phyloP scores from a whole-genome alignment of 2,329 filamentous ascomycete species.

The Neofusicoccum sp. region DNA sequence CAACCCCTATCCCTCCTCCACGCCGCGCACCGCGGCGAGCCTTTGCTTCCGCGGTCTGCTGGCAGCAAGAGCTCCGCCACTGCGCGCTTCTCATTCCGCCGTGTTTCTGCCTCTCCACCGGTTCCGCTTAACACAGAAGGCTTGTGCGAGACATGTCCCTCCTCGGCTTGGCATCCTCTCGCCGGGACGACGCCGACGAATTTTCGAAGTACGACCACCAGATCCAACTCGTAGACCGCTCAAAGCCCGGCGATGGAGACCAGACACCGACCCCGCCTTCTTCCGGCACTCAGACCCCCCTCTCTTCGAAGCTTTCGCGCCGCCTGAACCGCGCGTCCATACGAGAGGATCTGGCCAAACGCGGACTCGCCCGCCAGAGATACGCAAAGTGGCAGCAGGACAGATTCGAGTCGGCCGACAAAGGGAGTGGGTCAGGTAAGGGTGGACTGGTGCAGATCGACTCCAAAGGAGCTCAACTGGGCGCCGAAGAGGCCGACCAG shows the following conservation, averaged over 20 bases:
- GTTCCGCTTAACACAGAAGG: neutral
- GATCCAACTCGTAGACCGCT: constrained; percentile 65
- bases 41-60: neutral
- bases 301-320: neutral
- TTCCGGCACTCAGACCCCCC: constrained; percentile 4
- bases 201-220: constrained; percentile 55
- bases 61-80: neutral
- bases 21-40: neutral
- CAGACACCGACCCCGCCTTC: constrained; percentile 23
- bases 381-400: constrained; percentile 33
- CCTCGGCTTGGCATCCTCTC: constrained; percentile 4
- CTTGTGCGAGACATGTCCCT: constrained; percentile 8
- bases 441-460: constrained; percentile 9
- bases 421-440: neutral
- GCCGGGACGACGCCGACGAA: constrained; percentile 13
- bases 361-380: constrained; percentile 29
- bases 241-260: constrained; percentile 41
- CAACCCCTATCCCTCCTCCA: neutral
- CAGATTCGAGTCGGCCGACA: neutral
- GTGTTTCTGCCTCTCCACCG: neutral
- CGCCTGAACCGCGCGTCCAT: constrained; percentile 28
- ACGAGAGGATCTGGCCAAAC: constrained; percentile 24
- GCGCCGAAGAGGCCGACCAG: constrained; percentile 1
- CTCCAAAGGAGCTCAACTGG: neutral
- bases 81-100: neutral